Base-by-base conservation (phyloP, 352 stramenopile species). In the Pythium coloratum region DNA sequence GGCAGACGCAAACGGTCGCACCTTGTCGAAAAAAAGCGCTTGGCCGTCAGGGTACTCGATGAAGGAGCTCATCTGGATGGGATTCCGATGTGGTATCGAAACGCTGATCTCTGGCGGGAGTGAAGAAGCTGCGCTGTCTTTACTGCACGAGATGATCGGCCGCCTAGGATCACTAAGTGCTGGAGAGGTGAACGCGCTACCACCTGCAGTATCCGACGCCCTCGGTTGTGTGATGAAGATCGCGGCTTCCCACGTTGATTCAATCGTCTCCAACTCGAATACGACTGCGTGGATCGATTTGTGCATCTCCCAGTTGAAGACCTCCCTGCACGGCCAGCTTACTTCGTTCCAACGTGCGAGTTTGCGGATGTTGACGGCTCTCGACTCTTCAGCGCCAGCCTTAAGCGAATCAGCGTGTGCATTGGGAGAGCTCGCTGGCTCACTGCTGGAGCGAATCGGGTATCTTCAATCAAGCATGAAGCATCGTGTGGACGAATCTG, bases 391-490 rank as follows among this genome's bases (percentile, higher is more conserved):
- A 4, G 3, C 57, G 13, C 3, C 49, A 34, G 24, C 49, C 6
- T 3, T 55, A 12, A 13, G 20, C 30, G 46, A 53, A 53, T 53
- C 46, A 2, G 46, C 46, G 4, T 32, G 30, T 14, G 46, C 18
- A 6, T 6, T 36, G 3, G 49, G 51, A 30, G 51, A 40, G 1
- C 32, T 71, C 2, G 8, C 56, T 7, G 14, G 18, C 10, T 47
- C 49, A 16, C 54, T 72, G 33, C 34, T 75, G 1, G 56, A 71
- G 36, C 44, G 40, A 12, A 64, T 72, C 44, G 66, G 66, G 2
- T 13, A 32, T 24, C 55, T 72, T n/a, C 59, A 66, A n/a, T 68
- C 66, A n/a, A 68, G 59, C 12, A 18, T 72, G 33, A 67, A 64
- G 12, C n/a, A 57, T 12, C 26, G 44, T 7, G 51, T n/a, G 14